Base-by-base conservation (phyloP, 2,329 filamentous ascomycete species). In the Fonsecaea multimorphosa region DNA sequence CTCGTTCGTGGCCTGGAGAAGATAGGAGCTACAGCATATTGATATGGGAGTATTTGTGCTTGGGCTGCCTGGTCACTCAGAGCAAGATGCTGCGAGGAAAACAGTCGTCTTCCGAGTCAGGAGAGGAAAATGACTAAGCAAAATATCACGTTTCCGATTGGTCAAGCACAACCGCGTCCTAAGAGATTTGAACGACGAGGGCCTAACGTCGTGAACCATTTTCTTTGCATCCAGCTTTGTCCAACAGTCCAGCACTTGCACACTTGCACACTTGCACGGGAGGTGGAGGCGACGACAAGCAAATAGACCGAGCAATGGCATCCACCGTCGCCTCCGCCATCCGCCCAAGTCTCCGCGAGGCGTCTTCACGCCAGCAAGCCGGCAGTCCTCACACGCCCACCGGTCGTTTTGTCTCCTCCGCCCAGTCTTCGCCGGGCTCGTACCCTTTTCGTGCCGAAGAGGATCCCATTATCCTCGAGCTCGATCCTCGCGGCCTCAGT, bases 391-490 rank as follows among this genome's bases (percentile, higher is more conserved):
- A 87, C 70, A 91, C 85, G 40, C 81, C 87, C 63, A 76, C 84
- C 70, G 44, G 46, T 36, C 80, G 85, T 68, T 76, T 81, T 73
- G 78, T 86, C 72, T 75, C 87, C 70, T 83, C 83, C 22, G 81
- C 83, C 58, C 86, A 84, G 70, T 85, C 84, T 32, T 88, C 87
- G 4, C 85, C 86, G 1, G 81, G 84, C 53, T 81, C 81, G 34
- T 81, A 81, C 27, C 87, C 85, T 68, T 67, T 67, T 38, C 85
- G 87, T 56, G 84, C 87, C 64, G 93, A 97, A 73, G 95, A 99
- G 74, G 95, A 97, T 71, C 83, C 89, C 6, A 79, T 97, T 4
- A 85, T 99, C 49, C 82, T 97, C 58, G 93, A 98, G 76, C 77
- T 98, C 38, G 93, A 93, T 0, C 86, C 91, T 9, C 87, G 94